phyloP scores from a whole-genome alignment of 129 eudicot species.

The Tagetes erecta region DNA sequence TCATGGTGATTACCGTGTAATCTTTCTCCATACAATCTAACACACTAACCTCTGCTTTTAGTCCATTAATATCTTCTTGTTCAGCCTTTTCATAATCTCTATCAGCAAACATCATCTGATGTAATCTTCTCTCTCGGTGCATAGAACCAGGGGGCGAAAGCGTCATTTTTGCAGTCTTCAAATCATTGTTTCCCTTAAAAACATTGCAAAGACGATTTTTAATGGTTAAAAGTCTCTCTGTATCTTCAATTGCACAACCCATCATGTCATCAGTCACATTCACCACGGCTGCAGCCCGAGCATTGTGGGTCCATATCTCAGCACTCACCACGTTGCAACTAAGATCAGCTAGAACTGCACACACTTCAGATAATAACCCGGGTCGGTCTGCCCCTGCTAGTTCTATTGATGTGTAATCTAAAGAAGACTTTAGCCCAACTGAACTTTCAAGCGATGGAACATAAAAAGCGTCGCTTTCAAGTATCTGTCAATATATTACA shows the following conservation, averaged over 20 bases:
- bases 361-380: conserved; percentile 76
- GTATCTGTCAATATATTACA: conserved; percentile 43
- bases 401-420: conserved; percentile 73
- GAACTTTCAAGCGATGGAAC: conserved; percentile 55
- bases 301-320: conserved; percentile 87
- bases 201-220: conserved; percentile 63
- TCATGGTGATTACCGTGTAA: conserved; percentile 73
- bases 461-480: conserved; percentile 56
- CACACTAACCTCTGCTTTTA: conserved; percentile 56
- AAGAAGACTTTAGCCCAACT: conserved; percentile 73
- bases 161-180: conserved; percentile 61
- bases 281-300: conserved; percentile 85
- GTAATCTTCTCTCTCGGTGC: conserved; percentile 79
- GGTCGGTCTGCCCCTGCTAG: conserved; percentile 79
- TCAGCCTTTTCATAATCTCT: conserved; percentile 59
- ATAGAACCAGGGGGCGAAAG: conserved; percentile 65
- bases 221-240: conserved; percentile 52
- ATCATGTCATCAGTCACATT: conserved; percentile 58
- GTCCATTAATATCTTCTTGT: conserved; percentile 26
- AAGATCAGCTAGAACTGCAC: conserved; percentile 73
- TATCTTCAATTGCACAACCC: conserved; percentile 64
- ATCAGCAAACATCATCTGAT: conserved; percentile 85
- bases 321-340: conserved; percentile 81
- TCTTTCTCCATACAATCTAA: conserved; percentile 59
- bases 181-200: conserved; percentile 59